Evolutionary conservation across 192 early-diverging fungal genomes (phyloP).

Genomic region (Entomortierella beljakovae): DNA sequence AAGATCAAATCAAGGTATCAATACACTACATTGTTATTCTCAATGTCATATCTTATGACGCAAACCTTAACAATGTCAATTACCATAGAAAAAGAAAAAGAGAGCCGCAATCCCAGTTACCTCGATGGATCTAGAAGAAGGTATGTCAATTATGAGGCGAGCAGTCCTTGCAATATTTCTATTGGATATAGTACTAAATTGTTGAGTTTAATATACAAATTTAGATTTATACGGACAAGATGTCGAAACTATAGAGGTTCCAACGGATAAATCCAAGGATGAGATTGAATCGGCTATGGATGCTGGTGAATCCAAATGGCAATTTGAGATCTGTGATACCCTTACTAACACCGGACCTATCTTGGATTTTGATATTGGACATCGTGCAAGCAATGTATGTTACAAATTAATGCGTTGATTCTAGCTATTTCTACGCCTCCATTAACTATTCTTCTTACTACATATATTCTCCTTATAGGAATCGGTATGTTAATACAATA

Average conservation of each 20-base stretch:
- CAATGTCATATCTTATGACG: not conserved
- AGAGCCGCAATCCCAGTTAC: conserved; percentile 4
- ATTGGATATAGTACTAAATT: not conserved
- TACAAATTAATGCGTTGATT: not conserved
- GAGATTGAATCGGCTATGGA: conserved; percentile 33
- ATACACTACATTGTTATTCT: not conserved
- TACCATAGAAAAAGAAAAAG: conserved; percentile 36
- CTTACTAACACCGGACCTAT: conserved; percentile 85
- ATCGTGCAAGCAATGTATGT: conserved; percentile 56
- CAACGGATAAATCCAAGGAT: conserved; percentile 44
- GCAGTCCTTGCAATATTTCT: too few species aligned
- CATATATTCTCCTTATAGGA: not conserved
- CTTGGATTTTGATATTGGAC: conserved; percentile 78
- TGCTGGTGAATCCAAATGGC: conserved; percentile 57
- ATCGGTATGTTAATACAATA: conserved; percentile 1
- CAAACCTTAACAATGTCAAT: not conserved
- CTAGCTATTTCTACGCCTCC: not conserved
- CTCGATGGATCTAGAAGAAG: conserved; percentile 47
- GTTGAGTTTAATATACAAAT: too few species aligned
- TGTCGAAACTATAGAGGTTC: conserved; percentile 22
- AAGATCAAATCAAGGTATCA: conserved; percentile 44
- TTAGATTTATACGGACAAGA: conserved; percentile 53
- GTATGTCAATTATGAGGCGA: conserved; percentile 13
- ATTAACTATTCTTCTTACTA: not conserved
- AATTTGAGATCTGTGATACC: conserved; percentile 80